Evolutionary conservation across 1,139 yeast genomes (phyloP), one percentile per base, ranked within the genome.

Genomic region (Suhomyces yuchorum): DNA sequence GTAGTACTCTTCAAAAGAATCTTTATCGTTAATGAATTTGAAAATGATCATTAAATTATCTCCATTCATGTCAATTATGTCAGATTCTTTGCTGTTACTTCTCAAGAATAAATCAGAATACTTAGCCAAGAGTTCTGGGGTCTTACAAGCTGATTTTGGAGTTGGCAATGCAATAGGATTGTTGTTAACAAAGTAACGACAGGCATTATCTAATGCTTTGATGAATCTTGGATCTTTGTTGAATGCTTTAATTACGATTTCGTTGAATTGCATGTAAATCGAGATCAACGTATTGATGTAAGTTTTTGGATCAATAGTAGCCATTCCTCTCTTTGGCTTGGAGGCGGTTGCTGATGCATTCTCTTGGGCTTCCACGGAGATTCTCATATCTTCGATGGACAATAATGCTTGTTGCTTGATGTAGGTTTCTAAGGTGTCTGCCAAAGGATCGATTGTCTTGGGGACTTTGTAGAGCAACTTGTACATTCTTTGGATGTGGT

Each of bases 1-100:
- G 68, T 93, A 95, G 69, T 88, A 88, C 57, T 86, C 88, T 70
- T 93, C 99, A 68, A 95, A 95, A 37, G 95, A 88, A 72, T 95
- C 99, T 66, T 92, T 92, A 66, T 93, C 98, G 47, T 89, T 92
- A 48, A 95, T 80, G 63, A 89, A 93, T 61, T 86, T 87, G 75
- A 95, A 90, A 23, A 93, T 78, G 26, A 84, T 81, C 90, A 93
- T 89, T 60, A 93, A 81, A 58, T 92, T 93, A 57, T 87, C 92
- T 20, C 85, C 76, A 51, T 85, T 88, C 84, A 92, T 82, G 59
- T 87, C 93, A 28, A 76, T 68, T 15, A 81, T 75, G 53, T 85
- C 93, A 0, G 83, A 74, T 55, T 85, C 89, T 62, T 87, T 85
- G 37, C 85, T 80, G 35, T 85, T 82, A 60, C 85, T 87, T 64